Evolutionary conservation across 257 asterid species (phyloP), one percentile per base, ranked within the genome.

Genomic region (Vinca minor): DNA sequence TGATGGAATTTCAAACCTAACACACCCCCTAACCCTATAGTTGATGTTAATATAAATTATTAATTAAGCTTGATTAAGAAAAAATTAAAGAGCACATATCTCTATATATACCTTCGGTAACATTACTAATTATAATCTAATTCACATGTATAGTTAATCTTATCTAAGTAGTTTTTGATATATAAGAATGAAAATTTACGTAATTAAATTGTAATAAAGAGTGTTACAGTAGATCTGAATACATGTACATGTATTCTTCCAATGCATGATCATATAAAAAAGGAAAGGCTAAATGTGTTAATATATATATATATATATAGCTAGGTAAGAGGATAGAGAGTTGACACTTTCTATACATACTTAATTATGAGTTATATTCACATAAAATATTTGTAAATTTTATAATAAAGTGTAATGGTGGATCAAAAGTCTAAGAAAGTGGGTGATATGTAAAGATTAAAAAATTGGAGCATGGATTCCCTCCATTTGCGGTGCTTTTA

Each of bases 381-480:
- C n/a, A n/a, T n/a, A n/a, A n/a, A n/a, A n/a, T n/a, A n/a, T n/a
- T n/a, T n/a, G n/a, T n/a, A n/a, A n/a, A n/a, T n/a, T n/a, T n/a
- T n/a, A 11, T 38, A 38, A 38, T 38, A 38, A 38, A 38, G 57
- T 53, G 66, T 64, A 39, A 29, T 29, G 66, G 38, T 34, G 38
- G 69, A 36, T 39, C 8, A 79, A 79, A 76, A 79, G 84, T 79
- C 79, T 69, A 76, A 48, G 71, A 73, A 47, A 79, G 79, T 76
- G 77, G 77, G 75, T 70, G 71, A 31, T 36, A 67, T 62, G 66
- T 13, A 21, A 23, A 8, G 67, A 72, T 50, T 8, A 48, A 25
- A 11, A 65, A 23, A 25, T 4, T 4, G 41, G 66, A 59, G 78
- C 65, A 69, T 66, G 76, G 76, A 64, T 78, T 53, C 67, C 74